Evolutionary conservation across 2,329 filamentous ascomycete species (phyloP), one percentile per base, ranked within the genome.

Genomic region (Fusarium hostae): DNA sequence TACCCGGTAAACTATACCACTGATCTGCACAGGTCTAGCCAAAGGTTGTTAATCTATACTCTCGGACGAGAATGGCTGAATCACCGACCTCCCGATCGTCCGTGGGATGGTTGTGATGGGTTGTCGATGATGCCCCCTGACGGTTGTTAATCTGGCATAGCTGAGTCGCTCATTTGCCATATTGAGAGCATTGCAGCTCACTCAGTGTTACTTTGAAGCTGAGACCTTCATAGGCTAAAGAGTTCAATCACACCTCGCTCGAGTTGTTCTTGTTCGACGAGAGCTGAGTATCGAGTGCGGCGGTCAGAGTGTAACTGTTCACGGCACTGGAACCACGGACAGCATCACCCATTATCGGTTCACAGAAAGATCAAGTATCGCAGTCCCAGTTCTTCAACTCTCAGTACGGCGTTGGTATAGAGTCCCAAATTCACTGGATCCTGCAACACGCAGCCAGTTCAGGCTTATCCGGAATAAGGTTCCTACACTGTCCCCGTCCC

Each of bases 11-110:
- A 30, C 56, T 61, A 39, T n/a, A 9, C 40, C 47, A 37, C 32
- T 34, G 70, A 73, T 73, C 70, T 55, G 32, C 71, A 62, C 6
- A 18, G n/a, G 7, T 9, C 18, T 32, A 12, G 5, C 48, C 51
- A 32, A 18, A 54, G 13, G 0, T 0, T 4, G 9, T 9, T 6
- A 0, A 11, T 16, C 7, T 6, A 6, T 40, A 3, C 13, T 16
- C 20, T 43, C 10, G 26, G 35, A 37, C 10, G 16, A 4, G 9
- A 13, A 12, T 6, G 51, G 15, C 35, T 32, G 55, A 47, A 34
- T 16, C 30, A 22, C 44, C 59, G 45, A 44, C 51, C 32, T 51
- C n/a, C 16, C 47, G 44, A 48, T 48, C 54, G 44, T 48, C 63
- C 32, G 54, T 54, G 41, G 32, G 13, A 30, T 26, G 7, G 3